Conservation (phyloP, 441 rosid genomes). For the Arabidopsis hybrid region DNA sequence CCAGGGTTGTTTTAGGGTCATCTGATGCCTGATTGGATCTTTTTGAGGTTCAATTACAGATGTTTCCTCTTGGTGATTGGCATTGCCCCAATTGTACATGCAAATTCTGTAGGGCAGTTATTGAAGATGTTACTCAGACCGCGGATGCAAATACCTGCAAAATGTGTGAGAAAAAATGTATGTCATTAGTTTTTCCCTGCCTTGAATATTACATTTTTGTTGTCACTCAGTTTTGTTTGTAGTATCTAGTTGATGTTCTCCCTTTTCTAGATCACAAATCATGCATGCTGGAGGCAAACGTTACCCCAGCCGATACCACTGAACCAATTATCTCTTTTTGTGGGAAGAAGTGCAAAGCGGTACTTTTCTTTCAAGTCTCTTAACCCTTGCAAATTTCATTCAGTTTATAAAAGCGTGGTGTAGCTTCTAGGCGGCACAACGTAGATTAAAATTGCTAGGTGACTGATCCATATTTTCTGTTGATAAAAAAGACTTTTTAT, state of each 20-base stretch:
- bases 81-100: constrained; percentile 88
- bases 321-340: constrained; percentile 57
- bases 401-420: background rate
- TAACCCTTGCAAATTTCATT: background rate
- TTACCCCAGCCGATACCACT: constrained; percentile 45
- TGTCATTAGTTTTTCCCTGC: constrained; percentile 27
- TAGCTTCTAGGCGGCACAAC: background rate
- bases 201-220: constrained; percentile 27
- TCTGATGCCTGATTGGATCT: constrained; percentile 32
- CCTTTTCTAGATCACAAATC: constrained; percentile 64
- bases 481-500: background rate
- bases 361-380: constrained; percentile 43
- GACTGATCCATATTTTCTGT: background rate
- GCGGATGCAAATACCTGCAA: constrained; percentile 58
- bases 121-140: constrained; percentile 42
- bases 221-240: constrained; percentile 1
- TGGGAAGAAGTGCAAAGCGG: constrained; percentile 72
- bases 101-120: constrained; percentile 73
- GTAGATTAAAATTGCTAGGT: background rate
- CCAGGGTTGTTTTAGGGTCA: constrained; percentile 22
- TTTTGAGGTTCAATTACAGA: constrained; percentile 55
- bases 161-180: constrained; percentile 81
- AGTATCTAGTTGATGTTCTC: constrained; percentile 24
- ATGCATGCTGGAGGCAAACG: constrained; percentile 59
- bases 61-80: constrained; percentile 89